These are phyloP conservation scores for Ophiostoma tasmaniense DNA, from an alignment of 2,329 filamentous ascomycete species.

Conservation along the genomic window DNA sequence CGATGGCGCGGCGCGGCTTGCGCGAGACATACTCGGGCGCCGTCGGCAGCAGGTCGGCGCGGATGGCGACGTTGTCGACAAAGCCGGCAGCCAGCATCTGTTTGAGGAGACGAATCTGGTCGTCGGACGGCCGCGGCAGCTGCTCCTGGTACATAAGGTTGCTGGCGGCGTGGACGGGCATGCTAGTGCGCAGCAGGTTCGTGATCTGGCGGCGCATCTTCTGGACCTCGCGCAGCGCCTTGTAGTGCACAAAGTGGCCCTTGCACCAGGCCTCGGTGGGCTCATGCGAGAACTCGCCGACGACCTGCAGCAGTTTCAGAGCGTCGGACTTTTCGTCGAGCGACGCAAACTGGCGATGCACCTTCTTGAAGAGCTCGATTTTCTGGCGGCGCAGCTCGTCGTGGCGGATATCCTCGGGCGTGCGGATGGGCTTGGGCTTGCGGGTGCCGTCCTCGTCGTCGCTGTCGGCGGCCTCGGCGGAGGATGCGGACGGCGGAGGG, in stretches of 20 bases:
- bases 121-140: constrained; percentile 51
- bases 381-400: constrained; percentile 61
- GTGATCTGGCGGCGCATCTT: constrained; percentile 79
- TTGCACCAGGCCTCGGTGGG: constrained; percentile 66
- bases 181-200: constrained; percentile 67
- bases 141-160: constrained; percentile 48
- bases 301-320: constrained; percentile 79
- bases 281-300: constrained; percentile 77
- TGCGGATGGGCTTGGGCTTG: constrained; percentile 36
- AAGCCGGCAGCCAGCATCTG: constrained; percentile 90
- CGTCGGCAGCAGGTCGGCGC: constrained; percentile 72
- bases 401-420: constrained; percentile 60
- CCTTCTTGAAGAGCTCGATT: constrained; percentile 54
- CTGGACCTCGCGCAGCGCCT: constrained; percentile 76
- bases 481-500: constrained; percentile 39
- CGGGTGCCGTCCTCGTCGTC: constrained; percentile 31
- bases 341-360: constrained; percentile 69
- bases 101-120: constrained; percentile 71
- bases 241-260: constrained; percentile 75
- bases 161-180: constrained; percentile 56
- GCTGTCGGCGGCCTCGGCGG: constrained; percentile 31
- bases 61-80: constrained; percentile 87
- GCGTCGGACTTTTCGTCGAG: constrained; percentile 80
- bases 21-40: constrained; percentile 49
- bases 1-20: constrained; percentile 76